Conservation (phyloP, 2,329 filamentous ascomycete genomes). For the Monosporascus cannonballus region DNA sequence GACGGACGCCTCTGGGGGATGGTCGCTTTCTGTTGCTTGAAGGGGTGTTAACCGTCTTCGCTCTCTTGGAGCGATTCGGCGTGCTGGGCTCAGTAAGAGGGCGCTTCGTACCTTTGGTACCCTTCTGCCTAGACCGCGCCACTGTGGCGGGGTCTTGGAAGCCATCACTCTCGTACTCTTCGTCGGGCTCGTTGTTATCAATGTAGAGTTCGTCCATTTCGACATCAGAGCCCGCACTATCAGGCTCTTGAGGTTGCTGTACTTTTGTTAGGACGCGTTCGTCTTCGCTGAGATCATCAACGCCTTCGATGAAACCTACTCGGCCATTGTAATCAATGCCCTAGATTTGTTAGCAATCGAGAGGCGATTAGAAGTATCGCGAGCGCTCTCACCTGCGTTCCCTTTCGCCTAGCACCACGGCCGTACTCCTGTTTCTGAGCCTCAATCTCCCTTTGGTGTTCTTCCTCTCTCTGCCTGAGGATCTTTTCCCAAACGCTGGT, state of each 20-base stretch:
- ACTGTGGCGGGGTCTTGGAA: slow-evolving; percentile 1
- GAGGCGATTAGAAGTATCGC: slow-evolving; percentile 15
- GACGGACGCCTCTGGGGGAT: background rate
- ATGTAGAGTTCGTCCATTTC: slow-evolving; percentile 23
- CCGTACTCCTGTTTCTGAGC: slow-evolving; percentile 70
- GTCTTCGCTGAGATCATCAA: slow-evolving; percentile 14
- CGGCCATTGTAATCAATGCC: slow-evolving; percentile 40
- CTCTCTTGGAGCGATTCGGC: slow-evolving; percentile 3
- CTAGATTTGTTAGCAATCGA: slow-evolving; percentile 9
- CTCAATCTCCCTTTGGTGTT: slow-evolving; percentile 67
- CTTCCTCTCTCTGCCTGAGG: slow-evolving; percentile 71
- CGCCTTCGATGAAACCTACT: slow-evolving; percentile 22
- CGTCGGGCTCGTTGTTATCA: slow-evolving; percentile 17
- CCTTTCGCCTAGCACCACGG: slow-evolving; percentile 70
- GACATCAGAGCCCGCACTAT: slow-evolving; percentile 19
- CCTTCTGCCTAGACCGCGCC: slow-evolving; percentile 5
- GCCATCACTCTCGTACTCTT: slow-evolving; percentile 13
- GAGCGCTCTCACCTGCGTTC: slow-evolving; percentile 32
- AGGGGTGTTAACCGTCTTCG: slow-evolving; percentile 15
- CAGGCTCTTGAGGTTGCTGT: slow-evolving; percentile 15
- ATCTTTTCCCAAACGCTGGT: slow-evolving; percentile 86
- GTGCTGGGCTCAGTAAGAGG: slow-evolving; percentile 3
- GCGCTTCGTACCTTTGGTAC: slow-evolving; percentile 19
- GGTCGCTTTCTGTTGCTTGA: slow-evolving; percentile 9
- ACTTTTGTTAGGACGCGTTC: slow-evolving; percentile 6